Conservation (phyloP, 768 basidiomycete species). For the Serendipita sp. region DNA sequence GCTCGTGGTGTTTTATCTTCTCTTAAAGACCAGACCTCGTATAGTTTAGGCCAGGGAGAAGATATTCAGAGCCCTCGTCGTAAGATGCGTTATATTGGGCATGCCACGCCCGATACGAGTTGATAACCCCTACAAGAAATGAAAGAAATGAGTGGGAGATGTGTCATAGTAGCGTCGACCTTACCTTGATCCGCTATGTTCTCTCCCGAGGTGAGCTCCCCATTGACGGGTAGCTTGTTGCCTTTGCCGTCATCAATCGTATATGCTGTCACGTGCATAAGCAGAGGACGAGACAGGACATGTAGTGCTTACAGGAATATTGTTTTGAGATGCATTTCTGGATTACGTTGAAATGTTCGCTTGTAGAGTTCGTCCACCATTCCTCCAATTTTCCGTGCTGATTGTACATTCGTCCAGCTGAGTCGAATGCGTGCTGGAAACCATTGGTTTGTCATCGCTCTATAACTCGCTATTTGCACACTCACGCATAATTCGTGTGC, state of each 20-base stretch:
- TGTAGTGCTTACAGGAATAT: constrained; percentile 45
- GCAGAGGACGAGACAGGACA: constrained; percentile 5
- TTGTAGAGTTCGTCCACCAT: constrained; percentile 89
- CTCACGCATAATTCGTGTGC: constrained; percentile 80
- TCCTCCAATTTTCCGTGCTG: constrained; percentile 71
- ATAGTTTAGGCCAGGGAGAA: constrained; percentile 66
- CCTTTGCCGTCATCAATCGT: constrained; percentile 76
- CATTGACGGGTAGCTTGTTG: constrained; percentile 63
- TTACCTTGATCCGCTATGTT: constrained; percentile 62
- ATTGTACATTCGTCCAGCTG: constrained; percentile 79
- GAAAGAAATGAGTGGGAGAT: neutral
- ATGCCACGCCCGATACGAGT: constrained; percentile 87
- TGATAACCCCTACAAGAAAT: constrained; percentile 41
- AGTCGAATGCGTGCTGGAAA: constrained; percentile 72
- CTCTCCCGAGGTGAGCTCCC: constrained; percentile 58
- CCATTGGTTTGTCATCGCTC: neutral
- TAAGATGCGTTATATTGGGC: constrained; percentile 47
- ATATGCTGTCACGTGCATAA: constrained; percentile 34
- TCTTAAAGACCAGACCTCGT: constrained; percentile 35
- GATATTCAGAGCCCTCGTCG: constrained; percentile 43
- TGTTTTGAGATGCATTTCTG: constrained; percentile 85
- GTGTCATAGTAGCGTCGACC: neutral
- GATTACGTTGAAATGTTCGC: constrained; percentile 61
- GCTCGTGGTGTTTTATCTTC: neutral
- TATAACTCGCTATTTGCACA: neutral